Conservation (phyloP, 164 flowering plant species). For the Macadamia tetraphylla region DNA sequence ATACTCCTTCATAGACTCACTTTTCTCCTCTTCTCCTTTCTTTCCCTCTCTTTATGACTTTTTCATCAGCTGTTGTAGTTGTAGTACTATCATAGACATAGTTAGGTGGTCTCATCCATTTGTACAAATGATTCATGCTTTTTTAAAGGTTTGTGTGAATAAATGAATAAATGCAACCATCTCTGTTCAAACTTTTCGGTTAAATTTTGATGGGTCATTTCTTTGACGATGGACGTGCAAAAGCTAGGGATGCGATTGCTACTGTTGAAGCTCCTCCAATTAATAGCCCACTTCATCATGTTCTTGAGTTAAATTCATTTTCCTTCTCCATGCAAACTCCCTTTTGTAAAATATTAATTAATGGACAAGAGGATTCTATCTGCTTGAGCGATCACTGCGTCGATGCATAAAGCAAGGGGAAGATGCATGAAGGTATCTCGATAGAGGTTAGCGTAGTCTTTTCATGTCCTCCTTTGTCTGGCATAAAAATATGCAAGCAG, state of each 20-base stretch:
- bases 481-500: no score
- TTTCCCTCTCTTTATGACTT: background rate
- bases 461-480: no score
- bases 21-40: background rate
- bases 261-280: background rate
- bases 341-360: no score
- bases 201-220: background rate
- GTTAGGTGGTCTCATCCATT: no score
- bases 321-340: no score
- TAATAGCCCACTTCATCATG: background rate
- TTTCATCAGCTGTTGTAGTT: background rate
- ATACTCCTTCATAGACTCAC: background rate
- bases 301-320: background rate
- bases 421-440: no score
- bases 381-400: no score
- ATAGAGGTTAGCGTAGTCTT: no score
- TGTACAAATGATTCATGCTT: background rate
- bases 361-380: no score
- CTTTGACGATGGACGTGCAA: background rate
- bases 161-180: background rate
- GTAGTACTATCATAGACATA: no score
- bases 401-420: no score
- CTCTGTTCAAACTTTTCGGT: background rate
- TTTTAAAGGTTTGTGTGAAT: background rate
- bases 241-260: background rate